Evolutionary conservation across 768 basidiomycete species (phyloP), one percentile per base, ranked within the genome.

Genomic region (Tylopilus subfusipes): DNA sequence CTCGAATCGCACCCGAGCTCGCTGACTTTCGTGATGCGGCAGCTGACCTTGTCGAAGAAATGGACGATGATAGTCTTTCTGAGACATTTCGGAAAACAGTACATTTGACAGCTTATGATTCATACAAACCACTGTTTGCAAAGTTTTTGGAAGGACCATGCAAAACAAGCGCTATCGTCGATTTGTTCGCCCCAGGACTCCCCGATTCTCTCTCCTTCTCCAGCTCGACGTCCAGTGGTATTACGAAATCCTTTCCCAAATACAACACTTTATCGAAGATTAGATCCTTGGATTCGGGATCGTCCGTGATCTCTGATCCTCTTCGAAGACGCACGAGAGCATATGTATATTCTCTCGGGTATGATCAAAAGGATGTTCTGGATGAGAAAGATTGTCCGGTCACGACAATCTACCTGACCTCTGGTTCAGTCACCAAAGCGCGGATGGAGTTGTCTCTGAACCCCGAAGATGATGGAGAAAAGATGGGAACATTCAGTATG

Each of bases 171-270:
- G 52, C 19, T 7, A 10, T 61, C 13, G 38, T 29, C 29, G 11
- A 64, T 33, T 19, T 59, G 5, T 48, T 62, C 38, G 46, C 60
- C 4, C 63, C 60, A 0, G 63, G 63, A 39, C 5, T 63, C 3
- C 63, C 63, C n/a, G 55, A 61, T 29, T 56, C n/a, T n/a, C 47
- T 64, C 8, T 34, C 22, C 19, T 22, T 19, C 11, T 64, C 63
- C 16, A 56, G 53, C 8, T 53, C 56, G 10, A 64, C 56, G 13
- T 64, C 63, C 7, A 50, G 63, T 36, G 47, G 57, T 25, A 11
- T 25, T 16, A 1, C 52, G 24, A 62, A 61, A 18, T 18, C 11
- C 5, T 61, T 64, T n/a, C 50, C 50, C 5, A 22, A 48, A 21
- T 62, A 64, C 30, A 51, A 56, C 18, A 22, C 9, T 9, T 30